phyloP scores from a whole-genome alignment of 2,329 filamentous ascomycete genomes.

The Ceratocystis alfenasii region DNA sequence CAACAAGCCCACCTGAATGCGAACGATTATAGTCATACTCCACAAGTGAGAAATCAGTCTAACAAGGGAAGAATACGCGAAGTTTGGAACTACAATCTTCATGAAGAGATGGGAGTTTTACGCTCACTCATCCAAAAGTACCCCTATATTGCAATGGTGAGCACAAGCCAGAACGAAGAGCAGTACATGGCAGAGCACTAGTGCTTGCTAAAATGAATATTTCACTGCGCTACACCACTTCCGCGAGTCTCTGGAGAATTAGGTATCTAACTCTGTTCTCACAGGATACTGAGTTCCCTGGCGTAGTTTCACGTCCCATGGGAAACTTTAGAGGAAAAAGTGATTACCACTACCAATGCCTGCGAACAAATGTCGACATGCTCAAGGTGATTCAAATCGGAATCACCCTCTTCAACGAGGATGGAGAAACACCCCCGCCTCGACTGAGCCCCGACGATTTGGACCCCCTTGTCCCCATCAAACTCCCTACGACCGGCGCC shows the following conservation, averaged over 20 bases:
- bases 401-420: slow-evolving; percentile 80
- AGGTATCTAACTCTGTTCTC: slow-evolving; percentile 19
- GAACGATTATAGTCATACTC: slow-evolving; percentile 33
- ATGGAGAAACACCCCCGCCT: slow-evolving; percentile 74
- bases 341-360: slow-evolving; percentile 96
- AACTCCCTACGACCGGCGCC: slow-evolving; percentile 32
- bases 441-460: slow-evolving; percentile 43
- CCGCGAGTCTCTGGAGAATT: neutral
- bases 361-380: slow-evolving; percentile 93
- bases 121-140: slow-evolving; percentile 79
- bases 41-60: slow-evolving; percentile 40
- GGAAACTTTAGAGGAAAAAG: slow-evolving; percentile 89
- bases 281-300: slow-evolving; percentile 97
- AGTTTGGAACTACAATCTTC: slow-evolving; percentile 86
- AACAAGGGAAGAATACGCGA: slow-evolving; percentile 83
- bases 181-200: too few species aligned
- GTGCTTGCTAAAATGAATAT: too few species aligned
- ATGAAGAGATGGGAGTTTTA: slow-evolving; percentile 78
- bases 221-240: slow-evolving; percentile 5
- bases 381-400: slow-evolving; percentile 96
- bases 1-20: slow-evolving; percentile 28
- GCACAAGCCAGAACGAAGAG: slow-evolving; percentile 26
- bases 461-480: slow-evolving; percentile 29
- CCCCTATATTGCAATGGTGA: slow-evolving; percentile 94
- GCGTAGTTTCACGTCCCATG: slow-evolving; percentile 89